Evolutionary conservation across 768 basidiomycete species (phyloP).

Genomic region (Calocybe indica): DNA sequence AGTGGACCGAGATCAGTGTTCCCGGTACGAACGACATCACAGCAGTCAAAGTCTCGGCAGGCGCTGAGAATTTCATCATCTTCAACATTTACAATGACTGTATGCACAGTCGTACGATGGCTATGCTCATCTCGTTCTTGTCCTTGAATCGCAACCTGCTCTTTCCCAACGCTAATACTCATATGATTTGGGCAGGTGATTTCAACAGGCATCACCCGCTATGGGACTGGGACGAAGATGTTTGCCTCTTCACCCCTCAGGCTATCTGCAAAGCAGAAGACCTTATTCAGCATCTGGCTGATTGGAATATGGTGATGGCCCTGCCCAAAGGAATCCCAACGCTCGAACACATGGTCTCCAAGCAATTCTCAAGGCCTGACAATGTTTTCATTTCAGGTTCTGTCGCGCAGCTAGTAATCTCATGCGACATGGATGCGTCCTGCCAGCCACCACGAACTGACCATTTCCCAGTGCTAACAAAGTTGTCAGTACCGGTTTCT

Average conservation of each 20-base stretch:
- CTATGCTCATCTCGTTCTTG: conserved; percentile 1
- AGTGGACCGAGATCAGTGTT: too few relatives aligned
- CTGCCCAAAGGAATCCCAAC: conserved; percentile 30
- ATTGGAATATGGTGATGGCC: conserved; percentile 23
- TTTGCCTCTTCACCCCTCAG: too few relatives aligned
- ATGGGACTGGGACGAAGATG: conserved; percentile 35
- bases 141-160: neutral
- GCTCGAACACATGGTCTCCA: conserved; percentile 15
- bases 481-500: conserved; percentile 14
- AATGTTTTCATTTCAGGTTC: conserved; percentile 31
- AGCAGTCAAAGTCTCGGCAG: too few relatives aligned
- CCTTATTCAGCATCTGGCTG: conserved; percentile 24
- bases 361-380: conserved; percentile 32
- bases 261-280: conserved; percentile 19
- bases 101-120: conserved; percentile 12
- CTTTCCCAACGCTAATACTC: too few relatives aligned
- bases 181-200: conserved; percentile 26
- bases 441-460: conserved; percentile 22
- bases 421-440: conserved; percentile 18
- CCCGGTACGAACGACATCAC: too few relatives aligned
- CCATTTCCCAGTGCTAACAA: conserved; percentile 32
- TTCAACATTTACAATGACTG: conserved; percentile 36
- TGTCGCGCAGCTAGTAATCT: conserved; percentile 12
- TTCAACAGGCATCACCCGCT: conserved; percentile 36
- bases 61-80: conserved; percentile 14